Evolutionary conservation across 257 asterid genomes (phyloP), one percentile per base, ranked within the genome.

Genomic region (Plantago elongata): DNA sequence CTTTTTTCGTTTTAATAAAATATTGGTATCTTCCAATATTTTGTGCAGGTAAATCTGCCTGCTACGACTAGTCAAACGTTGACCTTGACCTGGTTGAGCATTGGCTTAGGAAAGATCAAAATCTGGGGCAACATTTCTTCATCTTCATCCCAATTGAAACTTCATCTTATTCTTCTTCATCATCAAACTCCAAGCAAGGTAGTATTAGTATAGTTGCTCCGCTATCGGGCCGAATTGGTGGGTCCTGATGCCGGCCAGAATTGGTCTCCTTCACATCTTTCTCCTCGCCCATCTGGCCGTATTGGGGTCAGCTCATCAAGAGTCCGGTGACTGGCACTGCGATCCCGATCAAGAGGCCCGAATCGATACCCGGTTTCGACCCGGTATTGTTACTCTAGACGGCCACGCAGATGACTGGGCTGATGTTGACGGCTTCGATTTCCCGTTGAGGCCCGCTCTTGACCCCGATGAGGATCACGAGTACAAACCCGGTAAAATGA

Each of bases 381-480:
- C 95, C 42, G 96, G 95, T 22, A 17, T 81, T 30, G 65, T 85
- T 14, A 88, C 96, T 5, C 78, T 85, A 13, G 93, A 88, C 38
- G 96, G 96, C 15, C 92, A 57, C 47, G 85, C 80, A 3, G 83
- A 78, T 18, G 95, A 88, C 18, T 88, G 96, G 96, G 74, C 69
- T 4, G 78, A 72, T 30, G 59, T 88, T 38, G 82, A 83, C 15
- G 95, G 96, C 16, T 88, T 80, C 61, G 95, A 88, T 57, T 88
- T 88, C 61, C 78, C 96, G 14, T 79, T 88, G 50, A 86, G 85
- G 56, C 92, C 92, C n/a, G 96, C 95, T 45, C 83, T 88, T 13
- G 95, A 85, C 56, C 96, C 96, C 1, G 94, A 88, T 77, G 81
- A 83, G 60, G 96, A 88, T 58, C 68, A 88, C 54, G 81, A 84